Evolutionary conservation across 257 asterid species (phyloP), one percentile per base, ranked within the genome.

Genomic region (Thymus quinquecostatus): DNA sequence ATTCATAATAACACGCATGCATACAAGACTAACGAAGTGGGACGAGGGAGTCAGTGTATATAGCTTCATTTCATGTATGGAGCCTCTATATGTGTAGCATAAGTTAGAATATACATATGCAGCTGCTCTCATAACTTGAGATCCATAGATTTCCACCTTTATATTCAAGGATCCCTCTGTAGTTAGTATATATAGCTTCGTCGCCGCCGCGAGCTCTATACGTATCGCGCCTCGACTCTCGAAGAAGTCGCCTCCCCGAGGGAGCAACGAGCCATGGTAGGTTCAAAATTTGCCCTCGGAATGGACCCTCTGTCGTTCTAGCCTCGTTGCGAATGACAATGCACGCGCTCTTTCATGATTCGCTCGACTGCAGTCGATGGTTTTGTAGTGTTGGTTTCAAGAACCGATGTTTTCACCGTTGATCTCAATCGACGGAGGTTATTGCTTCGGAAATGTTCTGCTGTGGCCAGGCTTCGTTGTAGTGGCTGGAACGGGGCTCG

Each of bases 191-290:
- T 21, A 21, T 21, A 21, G 21, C 21, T 21, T 21, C 21, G 21
- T 21, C 21, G 21, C 21, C 21, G 21, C 21, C 8, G 12, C 62
- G 47, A 64, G 27, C 56, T 14, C 77, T 68, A 87, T 82, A 73
- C 64, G 57, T 81, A 89, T 9, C 85, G 77, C n/a, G 95, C 87
- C 28, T 85, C 95, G 49, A 88, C 92, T 1, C 92, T 93, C 10
- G 86, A 75, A 68, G 94, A 89, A 71, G 67, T 79, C 0, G 86
- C 80, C 81, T 88, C 51, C 51, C 68, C 80, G 90, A 68, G 85
- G 83, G 13, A 71, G 82, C 73, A 80, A 79, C 10, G 78, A 60
- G 44, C 80, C 80, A 4, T 71, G 64, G 66, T 73, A 10, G 2
- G 1, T 34, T 7, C 14, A 2, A 29, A 10, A 56, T 56, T 9